Conservation (phyloP, 2,329 filamentous ascomycete species). For the Cercospora brassicicola region DNA sequence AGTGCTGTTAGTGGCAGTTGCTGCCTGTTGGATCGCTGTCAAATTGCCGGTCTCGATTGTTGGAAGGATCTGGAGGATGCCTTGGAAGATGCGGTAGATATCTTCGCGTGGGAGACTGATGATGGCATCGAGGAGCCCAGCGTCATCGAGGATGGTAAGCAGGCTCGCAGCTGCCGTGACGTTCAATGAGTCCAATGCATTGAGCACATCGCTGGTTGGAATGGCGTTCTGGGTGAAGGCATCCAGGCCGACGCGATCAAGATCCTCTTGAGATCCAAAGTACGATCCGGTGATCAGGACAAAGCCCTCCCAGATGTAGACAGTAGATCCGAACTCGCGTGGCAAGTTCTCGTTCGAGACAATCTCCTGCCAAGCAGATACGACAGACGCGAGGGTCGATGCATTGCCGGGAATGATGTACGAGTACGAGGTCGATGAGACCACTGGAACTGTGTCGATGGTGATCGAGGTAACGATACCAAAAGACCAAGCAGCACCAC, state of each 20-base stretch:
- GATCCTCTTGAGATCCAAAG: constrained; percentile 23
- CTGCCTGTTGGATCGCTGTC: constrained; percentile 10
- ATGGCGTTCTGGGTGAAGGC: constrained; percentile 10
- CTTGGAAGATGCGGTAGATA: constrained; percentile 10
- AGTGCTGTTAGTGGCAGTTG: constrained; percentile 17
- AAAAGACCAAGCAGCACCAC: constrained; percentile 31
- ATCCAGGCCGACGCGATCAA: constrained; percentile 14
- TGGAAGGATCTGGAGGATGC: constrained; percentile 16
- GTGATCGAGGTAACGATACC: constrained; percentile 32
- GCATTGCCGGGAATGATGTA: constrained; percentile 22
- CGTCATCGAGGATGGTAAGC: constrained; percentile 4
- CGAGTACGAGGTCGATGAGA: constrained; percentile 21
- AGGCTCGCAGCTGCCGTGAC: constrained; percentile 17
- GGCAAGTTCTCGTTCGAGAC: constrained; percentile 22
- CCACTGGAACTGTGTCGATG: constrained; percentile 27
- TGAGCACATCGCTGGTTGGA: constrained; percentile 7
- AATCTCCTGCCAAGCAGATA: constrained; percentile 21
- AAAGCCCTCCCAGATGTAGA: constrained; percentile 23
- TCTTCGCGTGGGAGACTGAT: constrained; percentile 8
- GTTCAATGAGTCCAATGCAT: constrained; percentile 19
- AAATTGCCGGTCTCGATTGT: constrained; percentile 14
- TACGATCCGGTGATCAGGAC: constrained; percentile 21
- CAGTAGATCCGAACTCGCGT: constrained; percentile 19
- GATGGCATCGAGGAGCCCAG: constrained; percentile 16
- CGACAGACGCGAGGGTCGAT: constrained; percentile 7